Base-by-base conservation (phyloP, 768 basidiomycete genomes). In the Tubosaeta sp. region DNA sequence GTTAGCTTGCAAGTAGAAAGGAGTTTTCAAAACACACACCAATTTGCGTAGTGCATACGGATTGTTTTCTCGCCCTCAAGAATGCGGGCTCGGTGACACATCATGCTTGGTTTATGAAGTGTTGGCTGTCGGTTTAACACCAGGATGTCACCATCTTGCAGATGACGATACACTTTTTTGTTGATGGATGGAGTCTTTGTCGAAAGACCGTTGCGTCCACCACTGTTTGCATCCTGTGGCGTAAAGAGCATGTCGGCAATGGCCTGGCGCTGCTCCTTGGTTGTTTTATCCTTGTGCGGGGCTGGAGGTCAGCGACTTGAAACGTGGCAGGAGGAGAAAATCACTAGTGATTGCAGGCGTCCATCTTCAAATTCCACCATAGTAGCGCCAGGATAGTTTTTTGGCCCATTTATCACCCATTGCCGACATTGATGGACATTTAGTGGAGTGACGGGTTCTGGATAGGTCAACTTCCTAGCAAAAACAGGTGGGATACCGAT, bases 31-130 rank as follows among this genome's bases (percentile, higher is more conserved):
- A 9, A 47, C 39, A 74, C 83, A 46, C 52, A 95, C 94, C 95
- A 99, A 64, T 99, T 99, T 22, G 96, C 95, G 65, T 99, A 99
- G 73, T 99, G 96, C 94, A 99, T 94, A 13, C 96, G 82, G 66
- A 99, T 98, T 0, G 96, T 98, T 76, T 97, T 99, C 71, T 99
- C 96, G 22, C 95, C 96, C 54, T 84, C 81, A 55, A 99, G 69
- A 18, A 98, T 87, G 50, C 86, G 86, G 14, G 95, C 95, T 59
- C 82, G 87, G 67, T 99, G 96, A 8, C 86, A 87, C 96, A 99
- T 99, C 95, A 99, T 99, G 76, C 90, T 93, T 19, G 96, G 95
- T 66, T 99, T 99, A 68, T 99, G 96, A 46, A 99, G 77, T 2
- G 96, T 98, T 7, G 96, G 96, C 74, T 99, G 96, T 46, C 96